A percentile compares a stretch with the other conserved stretches of the same genome.
phyloP scores from a whole-genome alignment of 768 basidiomycete genomes.

The Suillus subluteus region DNA sequence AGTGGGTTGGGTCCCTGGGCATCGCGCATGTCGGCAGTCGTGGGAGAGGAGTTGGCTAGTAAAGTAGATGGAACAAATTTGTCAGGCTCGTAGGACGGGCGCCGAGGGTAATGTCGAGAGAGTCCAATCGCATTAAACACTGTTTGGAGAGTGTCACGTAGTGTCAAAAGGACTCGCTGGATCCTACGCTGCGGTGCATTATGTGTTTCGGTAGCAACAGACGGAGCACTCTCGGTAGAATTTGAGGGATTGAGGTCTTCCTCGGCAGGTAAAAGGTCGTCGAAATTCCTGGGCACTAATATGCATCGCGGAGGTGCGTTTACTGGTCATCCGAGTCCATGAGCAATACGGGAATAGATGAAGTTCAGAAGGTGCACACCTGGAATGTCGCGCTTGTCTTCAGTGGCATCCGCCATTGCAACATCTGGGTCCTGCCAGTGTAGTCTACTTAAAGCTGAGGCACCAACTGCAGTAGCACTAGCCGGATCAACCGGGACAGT shows the following conservation, averaged over 20 bases:
- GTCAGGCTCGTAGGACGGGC: background rate
- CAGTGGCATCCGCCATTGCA: background rate
- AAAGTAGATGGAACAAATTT: background rate
- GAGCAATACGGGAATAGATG: background rate
- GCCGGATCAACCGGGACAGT: no score
- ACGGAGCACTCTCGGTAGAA: background rate
- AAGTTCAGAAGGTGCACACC: background rate
- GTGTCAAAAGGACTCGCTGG: background rate
- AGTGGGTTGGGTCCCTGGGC: background rate
- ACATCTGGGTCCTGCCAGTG: background rate
- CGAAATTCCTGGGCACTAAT: background rate
- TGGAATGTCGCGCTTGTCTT: background rate
- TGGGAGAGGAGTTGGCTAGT: background rate
- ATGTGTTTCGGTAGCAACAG: background rate
- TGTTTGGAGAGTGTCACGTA: background rate
- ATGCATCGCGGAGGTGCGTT: background rate
- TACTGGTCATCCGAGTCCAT: background rate
- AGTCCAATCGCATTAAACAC: background rate
- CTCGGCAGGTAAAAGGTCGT: background rate
- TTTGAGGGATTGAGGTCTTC: background rate
- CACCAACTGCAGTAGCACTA: background rate
- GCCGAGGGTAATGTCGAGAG: background rate
- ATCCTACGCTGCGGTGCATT: background rate
- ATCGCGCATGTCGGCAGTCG: background rate
- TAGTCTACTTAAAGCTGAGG: background rate